Evolutionary conservation across 306 rosid genomes (phyloP), one percentile per base, ranked within the genome.

Genomic region (Erythrophleum fordii): DNA sequence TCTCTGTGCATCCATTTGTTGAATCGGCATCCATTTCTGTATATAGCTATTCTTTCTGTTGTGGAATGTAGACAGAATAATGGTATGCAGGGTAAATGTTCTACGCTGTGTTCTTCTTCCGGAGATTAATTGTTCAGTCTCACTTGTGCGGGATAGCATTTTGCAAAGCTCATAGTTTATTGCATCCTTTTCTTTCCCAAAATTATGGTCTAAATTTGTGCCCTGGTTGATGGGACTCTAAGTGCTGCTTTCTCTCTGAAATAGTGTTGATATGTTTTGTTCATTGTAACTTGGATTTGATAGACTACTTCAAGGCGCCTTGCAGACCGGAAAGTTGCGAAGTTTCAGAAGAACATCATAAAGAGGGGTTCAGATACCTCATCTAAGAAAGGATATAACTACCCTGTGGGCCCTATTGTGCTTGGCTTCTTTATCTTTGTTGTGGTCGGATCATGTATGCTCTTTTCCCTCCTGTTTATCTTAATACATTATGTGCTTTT

Each of bases 221-320:
- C 7, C 8, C 58, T 17, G 48, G 48, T 44, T 44, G 22, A 3
- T 5, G 14, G 49, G 69, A n/a, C 67, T 69, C 2, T 23, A 25
- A 64, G 67, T 70, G 37, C 49, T 66, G 79, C 79, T 55, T 45
- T 68, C 58, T 68, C 58, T 17, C 58, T 11, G 7, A 0, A 26
- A 60, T n/a, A n/a, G 12, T 52, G 10, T 6, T 52, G 37, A 13
- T 23, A 18, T 46, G 4, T 62, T 75, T 37, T 72, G 59, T 69
- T 75, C 13, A 58, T 9, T 52, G 48, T 72, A 52, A 52, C 17
- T 52, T 52, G 59, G 76, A 31, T 72, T 81, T 74, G 56, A 35
- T 72, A 91, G 97, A 91, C 93, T 29, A 89, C 93, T 39, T 91
- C 97, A 84, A 86, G 72, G 87, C 92, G 93, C 59, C 76, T 89